A percentile compares a stretch with the other conserved stretches of the same genome.
phyloP scores from a whole-genome alignment of 2,329 filamentous ascomycete species.

The Ciborinia camelliae region DNA sequence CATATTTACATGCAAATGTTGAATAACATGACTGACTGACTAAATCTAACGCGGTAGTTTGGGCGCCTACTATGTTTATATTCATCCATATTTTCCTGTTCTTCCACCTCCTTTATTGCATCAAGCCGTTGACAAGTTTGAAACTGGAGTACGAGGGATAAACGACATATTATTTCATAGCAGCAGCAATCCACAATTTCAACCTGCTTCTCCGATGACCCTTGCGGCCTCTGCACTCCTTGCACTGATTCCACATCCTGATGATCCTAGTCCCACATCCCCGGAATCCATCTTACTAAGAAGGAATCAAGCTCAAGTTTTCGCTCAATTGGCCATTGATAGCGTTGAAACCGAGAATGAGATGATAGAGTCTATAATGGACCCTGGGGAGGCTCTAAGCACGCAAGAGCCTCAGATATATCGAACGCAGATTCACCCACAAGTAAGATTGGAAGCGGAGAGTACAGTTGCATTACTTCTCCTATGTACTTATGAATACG shows the following conservation, averaged over 20 bases:
- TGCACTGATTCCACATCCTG: slow-evolving; percentile 46
- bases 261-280: slow-evolving; percentile 32
- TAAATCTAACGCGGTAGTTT: slow-evolving; percentile 37
- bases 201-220: slow-evolving; percentile 45
- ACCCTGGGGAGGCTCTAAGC: slow-evolving; percentile 46
- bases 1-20: too few relatives aligned
- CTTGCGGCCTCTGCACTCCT: slow-evolving; percentile 49
- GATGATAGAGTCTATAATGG: slow-evolving; percentile 44
- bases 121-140: slow-evolving; percentile 29
- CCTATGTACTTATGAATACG: slow-evolving; percentile 52
- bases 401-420: slow-evolving; percentile 28
- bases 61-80: slow-evolving; percentile 51
- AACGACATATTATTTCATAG: slow-evolving; percentile 37
- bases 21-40: not conserved
- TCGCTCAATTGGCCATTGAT: slow-evolving; percentile 48
- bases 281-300: slow-evolving; percentile 44
- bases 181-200: slow-evolving; percentile 38
- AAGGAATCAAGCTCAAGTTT: slow-evolving; percentile 48
- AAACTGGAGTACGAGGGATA: slow-evolving; percentile 30
- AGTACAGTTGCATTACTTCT: slow-evolving; percentile 48
- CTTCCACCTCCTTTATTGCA: slow-evolving; percentile 42
- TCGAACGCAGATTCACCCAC: slow-evolving; percentile 43
- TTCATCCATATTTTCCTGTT: slow-evolving; percentile 50
- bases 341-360: slow-evolving; percentile 49
- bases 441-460: slow-evolving; percentile 46